Percentiles rank a stretch among this genome's conserved stretches.
These are phyloP conservation scores for Aristolochia fimbriata DNA, from an alignment of 164 flowering plant genomes.

Conservation along the genomic window DNA sequence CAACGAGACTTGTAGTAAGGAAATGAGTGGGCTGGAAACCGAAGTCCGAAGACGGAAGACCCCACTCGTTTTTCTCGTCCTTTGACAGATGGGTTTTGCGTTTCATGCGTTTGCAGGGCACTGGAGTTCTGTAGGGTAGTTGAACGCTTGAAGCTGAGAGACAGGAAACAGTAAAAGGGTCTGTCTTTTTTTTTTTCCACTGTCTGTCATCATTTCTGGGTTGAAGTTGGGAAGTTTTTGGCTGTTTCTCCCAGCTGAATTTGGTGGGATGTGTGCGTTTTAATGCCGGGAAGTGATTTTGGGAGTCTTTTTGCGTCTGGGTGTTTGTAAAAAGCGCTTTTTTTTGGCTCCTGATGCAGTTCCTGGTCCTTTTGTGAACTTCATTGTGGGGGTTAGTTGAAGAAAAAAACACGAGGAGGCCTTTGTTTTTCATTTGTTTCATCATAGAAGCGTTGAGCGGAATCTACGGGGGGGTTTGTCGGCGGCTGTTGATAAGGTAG, in stretches of 20 bases:
- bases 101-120: conserved; percentile 5
- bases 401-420: too few species aligned
- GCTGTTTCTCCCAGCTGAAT: not conserved
- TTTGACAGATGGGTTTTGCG: conserved; percentile 14
- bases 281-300: too few species aligned
- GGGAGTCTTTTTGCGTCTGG: too few species aligned
- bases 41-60: too few species aligned
- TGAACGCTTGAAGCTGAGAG: not conserved
- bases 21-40: not conserved
- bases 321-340: too few species aligned
- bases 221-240: not conserved
- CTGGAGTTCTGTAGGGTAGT: conserved; percentile 1
- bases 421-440: too few species aligned
- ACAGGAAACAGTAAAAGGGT: not conserved
- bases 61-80: conserved; percentile 3
- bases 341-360: too few species aligned
- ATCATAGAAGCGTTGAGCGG: not conserved
- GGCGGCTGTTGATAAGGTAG: too few species aligned
- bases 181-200: conserved; percentile 9
- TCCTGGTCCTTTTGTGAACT: too few species aligned
- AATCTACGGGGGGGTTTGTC: conserved; percentile 3
- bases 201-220: not conserved
- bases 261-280: too few species aligned
- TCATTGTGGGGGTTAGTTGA: too few species aligned
- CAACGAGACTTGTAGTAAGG: conserved; percentile 4